Percentiles rank a stretch among this genome's conserved stretches.
phyloP scores from a whole-genome alignment of 1,284 basidiomycete genomes.

The Ustilago hordei region DNA sequence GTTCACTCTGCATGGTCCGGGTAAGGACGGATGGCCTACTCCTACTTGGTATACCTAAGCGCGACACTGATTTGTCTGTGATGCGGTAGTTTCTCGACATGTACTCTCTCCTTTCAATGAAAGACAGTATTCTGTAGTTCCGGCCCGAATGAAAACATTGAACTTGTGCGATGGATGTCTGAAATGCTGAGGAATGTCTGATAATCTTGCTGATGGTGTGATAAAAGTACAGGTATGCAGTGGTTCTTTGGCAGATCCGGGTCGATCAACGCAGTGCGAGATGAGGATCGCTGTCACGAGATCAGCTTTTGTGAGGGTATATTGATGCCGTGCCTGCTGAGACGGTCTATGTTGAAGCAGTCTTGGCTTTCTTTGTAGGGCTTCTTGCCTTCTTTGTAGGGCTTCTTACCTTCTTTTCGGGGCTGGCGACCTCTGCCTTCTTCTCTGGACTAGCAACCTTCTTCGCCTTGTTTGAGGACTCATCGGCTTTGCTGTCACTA shows the following conservation, averaged over 20 bases:
- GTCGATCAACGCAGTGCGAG: background rate
- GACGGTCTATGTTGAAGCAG: background rate
- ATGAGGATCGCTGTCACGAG: background rate
- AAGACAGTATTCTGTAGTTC: background rate
- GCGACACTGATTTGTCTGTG: too few species aligned
- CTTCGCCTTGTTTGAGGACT: background rate
- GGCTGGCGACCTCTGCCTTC: background rate
- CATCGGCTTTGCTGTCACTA: background rate
- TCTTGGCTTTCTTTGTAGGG: background rate
- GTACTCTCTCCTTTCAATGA: background rate
- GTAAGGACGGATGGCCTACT: slow-evolving; percentile 61
- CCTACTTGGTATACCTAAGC: slow-evolving; percentile 61
- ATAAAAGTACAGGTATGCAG: slow-evolving; percentile 7
- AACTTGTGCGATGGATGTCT: background rate
- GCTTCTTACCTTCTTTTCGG: slow-evolving; percentile 5
- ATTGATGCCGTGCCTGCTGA: background rate
- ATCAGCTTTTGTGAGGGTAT: slow-evolving; percentile 14
- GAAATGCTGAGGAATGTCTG: background rate
- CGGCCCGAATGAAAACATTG: background rate
- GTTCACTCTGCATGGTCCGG: slow-evolving; percentile 58
- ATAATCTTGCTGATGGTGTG: background rate
- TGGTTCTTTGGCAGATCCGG: background rate
- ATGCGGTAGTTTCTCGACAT: background rate
- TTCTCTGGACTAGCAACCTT: slow-evolving; percentile 6
- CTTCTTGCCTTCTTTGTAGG: slow-evolving; percentile 5